These are phyloP conservation scores for Wickerhamomyces alni DNA, from an alignment of 805 yeast genomes.

Conservation along the genomic window DNA sequence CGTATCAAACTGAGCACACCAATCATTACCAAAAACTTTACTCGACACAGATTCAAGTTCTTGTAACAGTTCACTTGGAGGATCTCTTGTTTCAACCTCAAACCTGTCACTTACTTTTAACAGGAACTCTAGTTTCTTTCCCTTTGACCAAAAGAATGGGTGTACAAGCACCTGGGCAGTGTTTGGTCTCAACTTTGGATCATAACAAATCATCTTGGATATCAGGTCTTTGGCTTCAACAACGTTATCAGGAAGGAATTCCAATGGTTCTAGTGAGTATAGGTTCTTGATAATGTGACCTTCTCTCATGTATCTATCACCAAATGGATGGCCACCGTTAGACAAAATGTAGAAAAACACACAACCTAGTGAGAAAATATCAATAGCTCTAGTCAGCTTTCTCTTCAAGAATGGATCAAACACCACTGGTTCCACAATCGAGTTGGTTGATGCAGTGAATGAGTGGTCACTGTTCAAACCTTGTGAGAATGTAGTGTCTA, in stretches of 20 bases:
- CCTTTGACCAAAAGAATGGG: slow-evolving; percentile 81
- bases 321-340: slow-evolving; percentile 88
- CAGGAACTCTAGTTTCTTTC: slow-evolving; percentile 75
- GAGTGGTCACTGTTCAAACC: slow-evolving; percentile 21
- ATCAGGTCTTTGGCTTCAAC: slow-evolving; percentile 73
- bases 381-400: slow-evolving; percentile 82
- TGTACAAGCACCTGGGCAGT: slow-evolving; percentile 66
- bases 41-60: slow-evolving; percentile 48
- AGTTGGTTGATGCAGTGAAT: slow-evolving; percentile 16
- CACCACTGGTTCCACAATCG: slow-evolving; percentile 27
- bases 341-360: slow-evolving; percentile 83
- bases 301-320: slow-evolving; percentile 84
- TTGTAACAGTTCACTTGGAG: slow-evolving; percentile 56
- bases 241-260: slow-evolving; percentile 29
- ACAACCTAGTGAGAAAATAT: slow-evolving; percentile 92
- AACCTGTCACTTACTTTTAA: slow-evolving; percentile 86
- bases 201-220: slow-evolving; percentile 57
- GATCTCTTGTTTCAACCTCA: slow-evolving; percentile 78
- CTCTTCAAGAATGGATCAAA: slow-evolving; percentile 40
- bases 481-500: slow-evolving; percentile 27
- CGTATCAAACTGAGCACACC: slow-evolving; percentile 73
- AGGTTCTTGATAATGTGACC: slow-evolving; percentile 76
- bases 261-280: slow-evolving; percentile 27
- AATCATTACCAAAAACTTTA: slow-evolving; percentile 56
- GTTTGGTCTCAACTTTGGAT: slow-evolving; percentile 69